These are phyloP conservation scores for Magnolia changhungtana DNA, from an alignment of 164 flowering plant genomes.

Conservation along the genomic window DNA sequence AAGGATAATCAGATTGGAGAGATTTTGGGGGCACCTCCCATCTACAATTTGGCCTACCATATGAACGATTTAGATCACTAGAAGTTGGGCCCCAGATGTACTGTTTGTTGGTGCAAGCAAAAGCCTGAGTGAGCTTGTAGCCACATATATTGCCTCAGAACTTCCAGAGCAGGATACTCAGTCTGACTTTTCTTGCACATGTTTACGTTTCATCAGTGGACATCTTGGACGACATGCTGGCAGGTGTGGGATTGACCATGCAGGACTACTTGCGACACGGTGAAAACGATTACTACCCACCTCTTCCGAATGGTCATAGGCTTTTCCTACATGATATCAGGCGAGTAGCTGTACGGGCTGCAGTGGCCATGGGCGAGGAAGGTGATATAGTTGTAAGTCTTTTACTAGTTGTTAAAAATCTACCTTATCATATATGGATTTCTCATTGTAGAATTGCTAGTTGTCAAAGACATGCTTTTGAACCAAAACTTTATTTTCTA, in stretches of 20 bases:
- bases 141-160: not conserved
- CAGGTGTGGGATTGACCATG: conserved; percentile 97
- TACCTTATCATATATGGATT: not conserved
- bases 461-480: too few species aligned
- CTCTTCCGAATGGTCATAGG: conserved; percentile 90
- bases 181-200: not conserved
- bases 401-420: not conserved
- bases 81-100: not conserved
- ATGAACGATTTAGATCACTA: not conserved
- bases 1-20: not conserved
- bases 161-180: not conserved
- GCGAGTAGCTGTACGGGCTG: conserved; percentile 90
- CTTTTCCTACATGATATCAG: conserved; percentile 90
- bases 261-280: conserved; percentile 88
- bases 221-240: conserved; percentile 94
- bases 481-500: too few species aligned
- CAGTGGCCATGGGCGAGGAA: conserved; percentile 99
- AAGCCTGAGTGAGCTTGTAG: not conserved
- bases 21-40: not conserved
- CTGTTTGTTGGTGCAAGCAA: not conserved
- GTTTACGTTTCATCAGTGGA: conserved; percentile 54
- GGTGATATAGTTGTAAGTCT: conserved; percentile 96
- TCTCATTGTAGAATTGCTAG: not conserved
- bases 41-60: not conserved
- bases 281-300: conserved; percentile 94